Base-by-base conservation (phyloP, 1,284 basidiomycete genomes). In the Pseudozyma pruni region DNA sequence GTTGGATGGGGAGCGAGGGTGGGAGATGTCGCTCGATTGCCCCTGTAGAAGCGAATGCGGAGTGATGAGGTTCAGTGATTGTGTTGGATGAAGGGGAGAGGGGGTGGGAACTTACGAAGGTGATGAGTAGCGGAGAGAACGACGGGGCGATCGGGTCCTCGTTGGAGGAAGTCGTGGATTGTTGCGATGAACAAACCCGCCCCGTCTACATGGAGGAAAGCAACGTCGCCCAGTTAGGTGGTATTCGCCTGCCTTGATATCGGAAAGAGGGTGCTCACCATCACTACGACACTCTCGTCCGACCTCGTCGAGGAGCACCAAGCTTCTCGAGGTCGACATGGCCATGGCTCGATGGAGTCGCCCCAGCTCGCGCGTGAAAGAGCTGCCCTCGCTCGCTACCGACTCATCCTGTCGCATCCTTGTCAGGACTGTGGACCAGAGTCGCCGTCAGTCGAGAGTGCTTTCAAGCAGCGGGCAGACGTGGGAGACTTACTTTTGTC, bases 321-420 rank as follows among this genome's bases (percentile, higher is more conserved):
- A 52, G 31, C 63, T 66, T 37, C 42, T 23, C 19, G 34, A 42
- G 1, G 69, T 72, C 3, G 69, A 68, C 41, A 53, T 51, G 16
- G 59, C 46, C 27, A 72, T 49, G 16, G 59, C 58, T 31, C 63
- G 59, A 33, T 58, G 56, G 19, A 72, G 52, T 14, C 64, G 58
- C 4, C 58, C 59, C 8, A 72, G 59, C 48, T 72, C 69, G 20
- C 55, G 59, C 0, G 64, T 62, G 32, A 72, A 72, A 0, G 69
- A 72, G 45, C 69, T 72, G 17, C 59, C 63, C 37, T 72, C 64
- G 41, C 59, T 63, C 13, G 59, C 42, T 2, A 72, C 52, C 11
- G 69, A 72, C 23, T 72, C 69, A 39, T 72, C 64, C 43, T 72
- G 69, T 31, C 56, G 40, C 63, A 72, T 72, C 34, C 69, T 57